A percentile compares a stretch with the other conserved stretches of the same genome.
Evolutionary conservation across 2,329 filamentous ascomycete species (phyloP).

Genomic region (Cryphonectria nitschkei): DNA sequence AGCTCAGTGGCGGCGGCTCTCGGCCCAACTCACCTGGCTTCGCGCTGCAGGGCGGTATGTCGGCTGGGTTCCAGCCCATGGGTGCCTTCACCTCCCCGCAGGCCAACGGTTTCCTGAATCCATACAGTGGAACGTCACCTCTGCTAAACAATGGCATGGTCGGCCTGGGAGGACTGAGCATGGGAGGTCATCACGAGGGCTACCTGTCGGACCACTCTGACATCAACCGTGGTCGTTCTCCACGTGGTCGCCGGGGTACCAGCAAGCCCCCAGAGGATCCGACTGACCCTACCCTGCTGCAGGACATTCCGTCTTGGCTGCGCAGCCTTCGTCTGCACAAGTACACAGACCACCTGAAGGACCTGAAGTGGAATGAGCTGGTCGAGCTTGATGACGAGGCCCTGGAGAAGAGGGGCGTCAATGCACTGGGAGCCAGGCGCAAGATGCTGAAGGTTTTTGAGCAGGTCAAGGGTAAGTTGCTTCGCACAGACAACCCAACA

Average conservation of each 20-base stretch:
- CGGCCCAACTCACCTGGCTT: constrained; percentile 89
- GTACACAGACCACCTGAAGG: constrained; percentile 97
- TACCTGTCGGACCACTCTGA: constrained; percentile 95
- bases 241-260: constrained; percentile 87
- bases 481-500: neutral
- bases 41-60: constrained; percentile 65
- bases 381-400: constrained; percentile 91
- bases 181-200: constrained; percentile 73
- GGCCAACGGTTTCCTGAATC: constrained; percentile 90
- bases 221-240: constrained; percentile 86
- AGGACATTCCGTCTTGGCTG: constrained; percentile 96
- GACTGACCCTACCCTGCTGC: constrained; percentile 84
- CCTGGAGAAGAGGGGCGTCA: constrained; percentile 89
- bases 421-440: constrained; percentile 88
- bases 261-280: constrained; percentile 98
- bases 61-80: constrained; percentile 58
- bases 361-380: constrained; percentile 94
- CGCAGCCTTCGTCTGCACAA: constrained; percentile 94
- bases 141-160: constrained; percentile 72
- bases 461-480: constrained; percentile 74
- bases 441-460: constrained; percentile 99
- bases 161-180: constrained; percentile 68
- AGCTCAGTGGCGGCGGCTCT: constrained; percentile 63
- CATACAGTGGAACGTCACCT: constrained; percentile 78
- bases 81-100: constrained; percentile 84